Evolutionary conservation across 495 filamentous ascomycete species (phyloP), one percentile per base, ranked within the genome.

Genomic region (Daldinia concentrica): DNA sequence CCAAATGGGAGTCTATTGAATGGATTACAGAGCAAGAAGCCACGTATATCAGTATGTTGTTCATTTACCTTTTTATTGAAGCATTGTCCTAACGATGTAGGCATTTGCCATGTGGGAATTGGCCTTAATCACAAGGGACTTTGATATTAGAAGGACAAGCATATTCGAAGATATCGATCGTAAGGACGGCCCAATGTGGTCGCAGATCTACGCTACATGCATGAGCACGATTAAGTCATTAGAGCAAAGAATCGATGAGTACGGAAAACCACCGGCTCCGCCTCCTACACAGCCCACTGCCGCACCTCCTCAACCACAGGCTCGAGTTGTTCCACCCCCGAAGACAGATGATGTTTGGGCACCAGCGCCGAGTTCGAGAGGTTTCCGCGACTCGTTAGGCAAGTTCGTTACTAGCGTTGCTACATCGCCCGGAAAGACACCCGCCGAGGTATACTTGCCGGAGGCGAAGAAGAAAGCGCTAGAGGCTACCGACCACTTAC

Each of bases 91-190:
- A 71, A 81, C 62, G 6, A 29, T 54, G 2, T 82, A 93, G 82
- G 81, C 87, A 4, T 95, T 95, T 77, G 95, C 95, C 26, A 93
- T 97, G 81, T 96, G 94, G 92, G 95, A 99, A 77, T 84, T 98
- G 19, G 85, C 86, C 30, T 85, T 90, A 63, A 96, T 98, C 68
- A 89, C 92, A 55, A 85, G 90, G 58, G 87, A 88, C 34, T 93
- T 88, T 65, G 82, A 88, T 9, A 86, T 87, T 8, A 88, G 96
- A 30, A 88, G 95, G 24, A 92, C 91, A 75, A 85, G 87, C 19
- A 93, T 99, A 59, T 98, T 93, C 80, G 89, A 90, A 62, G 96
- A 98, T 71, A 90, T 98, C 58, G 92, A 97, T 64, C 92, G 95
- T 66, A 87, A 87, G 32, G 90, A 88, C 36, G 91, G 90, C 2